Evolutionary conservation across 768 basidiomycete genomes (phyloP), one percentile per base, ranked within the genome.

Genomic region (Ramaria rubella): DNA sequence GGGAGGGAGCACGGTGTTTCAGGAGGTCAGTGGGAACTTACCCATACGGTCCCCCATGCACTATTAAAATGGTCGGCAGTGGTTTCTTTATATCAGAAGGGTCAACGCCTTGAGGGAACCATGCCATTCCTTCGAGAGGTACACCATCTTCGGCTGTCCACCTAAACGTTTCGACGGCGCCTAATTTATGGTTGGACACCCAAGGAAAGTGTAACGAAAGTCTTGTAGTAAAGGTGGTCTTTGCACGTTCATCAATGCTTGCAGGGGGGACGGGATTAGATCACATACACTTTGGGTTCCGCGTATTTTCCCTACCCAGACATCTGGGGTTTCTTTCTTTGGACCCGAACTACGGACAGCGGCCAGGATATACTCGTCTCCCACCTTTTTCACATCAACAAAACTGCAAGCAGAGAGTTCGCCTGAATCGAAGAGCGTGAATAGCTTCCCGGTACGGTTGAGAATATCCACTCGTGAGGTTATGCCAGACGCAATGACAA

Each of bases 31-130:
- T n/a, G n/a, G n/a, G n/a, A n/a, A 51, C 30, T 27, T 46, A 58
- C 57, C 15, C 31, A 38, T 60, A 60, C n/a, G 59, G 59, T 15
- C 59, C 59, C n/a, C 55, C 59, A 34, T 60, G 59, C 6, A 57
- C 45, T 15, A 31, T 15, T 21, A 60, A 34, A 46, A 60, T 40
- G 17, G 59, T 52, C 29, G 59, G 59, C 36, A 60, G 34, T 30
- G 55, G 49, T 23, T 44, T 50, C 38, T 51, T 55, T 42, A 51
- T 46, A 15, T 38, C 55, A 21, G 38, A 49, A 5, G 48, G 34
- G 49, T 57, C 55, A 21, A 44, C 42, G 14, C 24, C 45, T 24
- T 50, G 38, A 33, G 52, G 60, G 33, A 53, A 58, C 27, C 40
- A 58, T 5, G 52, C 49, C 14, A 60, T 4, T 5, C 60, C 60